Evolutionary conservation across 148 eudicot species (phyloP), one percentile per base, ranked within the genome.

Genomic region (Heliamphora exappendiculata): DNA sequence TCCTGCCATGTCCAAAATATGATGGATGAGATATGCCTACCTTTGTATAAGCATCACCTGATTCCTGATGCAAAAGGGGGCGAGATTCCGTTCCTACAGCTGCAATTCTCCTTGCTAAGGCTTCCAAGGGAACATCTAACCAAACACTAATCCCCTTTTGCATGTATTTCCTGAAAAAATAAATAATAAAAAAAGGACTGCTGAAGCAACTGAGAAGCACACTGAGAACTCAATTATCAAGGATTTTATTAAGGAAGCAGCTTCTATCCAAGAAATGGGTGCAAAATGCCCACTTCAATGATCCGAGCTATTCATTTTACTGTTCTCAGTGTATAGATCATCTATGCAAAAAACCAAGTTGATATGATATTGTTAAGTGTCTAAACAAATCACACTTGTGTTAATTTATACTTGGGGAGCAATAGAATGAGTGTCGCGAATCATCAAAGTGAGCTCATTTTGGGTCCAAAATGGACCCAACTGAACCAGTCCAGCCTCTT

Each of bases 51-150:
- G 93, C 93, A 86, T 95, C 96, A n/a, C 90, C 97, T 5, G 88
- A 58, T 78, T 85, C 97, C 13, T 85, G 81, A 79, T 86, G 88
- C 80, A 93, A 77, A 39, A 95, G 89, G 34, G 99, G 99, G 9
- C 99, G 98, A 78, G 91, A 78, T 75, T 76, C 72, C 24, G 98
- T 95, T 77, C 99, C 99, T 5, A 85, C 91, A 58, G 91, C 85
- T 49, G 97, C 81, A 72, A 93, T 89, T 81, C 99, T 89, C 24
- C 82, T 87, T 49, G 97, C 99, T 75, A 95, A 87, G 74, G 93
- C 91, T 54, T 93, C 93, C 83, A 95, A 76, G 60, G 99, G 99
- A 2, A 95, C 99, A 86, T 95, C 98, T 73, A 95, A 74, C 94
- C 93, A 95, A 36, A 91, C 91, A 84, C 91, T 95, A 64, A 95